A percentile compares a stretch with the other conserved stretches of the same genome.
phyloP scores from a whole-genome alignment of 371 early-diverging fungal genomes.

The Rhizopus delemar region DNA sequence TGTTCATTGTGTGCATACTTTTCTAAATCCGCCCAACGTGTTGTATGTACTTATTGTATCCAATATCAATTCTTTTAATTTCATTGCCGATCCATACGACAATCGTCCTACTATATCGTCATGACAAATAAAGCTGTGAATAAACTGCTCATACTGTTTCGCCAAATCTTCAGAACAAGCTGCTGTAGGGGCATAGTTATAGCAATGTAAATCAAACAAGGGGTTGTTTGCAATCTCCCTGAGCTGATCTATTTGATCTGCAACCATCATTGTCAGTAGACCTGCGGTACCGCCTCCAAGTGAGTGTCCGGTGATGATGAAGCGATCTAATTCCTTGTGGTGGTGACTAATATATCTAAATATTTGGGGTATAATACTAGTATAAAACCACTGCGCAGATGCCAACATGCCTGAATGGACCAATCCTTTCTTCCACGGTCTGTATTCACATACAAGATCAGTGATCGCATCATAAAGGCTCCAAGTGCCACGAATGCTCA shows the following conservation, averaged over 20 bases:
- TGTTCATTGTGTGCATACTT: background rate
- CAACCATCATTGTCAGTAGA: conserved; percentile 73
- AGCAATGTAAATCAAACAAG: conserved; percentile 36
- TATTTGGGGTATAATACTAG: conserved; percentile 67
- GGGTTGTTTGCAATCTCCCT: conserved; percentile 39
- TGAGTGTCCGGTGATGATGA: conserved; percentile 70
- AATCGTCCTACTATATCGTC: conserved; percentile 77
- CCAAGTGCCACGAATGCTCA: conserved; percentile 83
- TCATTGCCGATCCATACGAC: conserved; percentile 72
- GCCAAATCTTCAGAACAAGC: conserved; percentile 64
- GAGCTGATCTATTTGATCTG: conserved; percentile 57
- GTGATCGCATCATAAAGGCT: conserved; percentile 80
- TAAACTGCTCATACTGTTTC: conserved; percentile 55
- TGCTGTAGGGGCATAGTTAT: conserved; percentile 56
- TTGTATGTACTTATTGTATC: conserved; percentile 42
- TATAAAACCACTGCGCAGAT: conserved; percentile 80
- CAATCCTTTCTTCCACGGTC: conserved; percentile 81
- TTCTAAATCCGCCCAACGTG: conserved; percentile 26
- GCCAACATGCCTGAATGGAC: conserved; percentile 81
- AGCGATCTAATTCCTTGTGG: conserved; percentile 22
- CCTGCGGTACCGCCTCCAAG: conserved; percentile 77
- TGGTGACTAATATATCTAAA: conserved; percentile 42
- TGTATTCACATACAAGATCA: conserved; percentile 83
- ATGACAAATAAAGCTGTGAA: conserved; percentile 69
- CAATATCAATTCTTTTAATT: conserved; percentile 43